Evolutionary conservation across 805 yeast genomes (phyloP), one percentile per base, ranked within the genome.

Genomic region (Wickerhamomyces strasburgensis): DNA sequence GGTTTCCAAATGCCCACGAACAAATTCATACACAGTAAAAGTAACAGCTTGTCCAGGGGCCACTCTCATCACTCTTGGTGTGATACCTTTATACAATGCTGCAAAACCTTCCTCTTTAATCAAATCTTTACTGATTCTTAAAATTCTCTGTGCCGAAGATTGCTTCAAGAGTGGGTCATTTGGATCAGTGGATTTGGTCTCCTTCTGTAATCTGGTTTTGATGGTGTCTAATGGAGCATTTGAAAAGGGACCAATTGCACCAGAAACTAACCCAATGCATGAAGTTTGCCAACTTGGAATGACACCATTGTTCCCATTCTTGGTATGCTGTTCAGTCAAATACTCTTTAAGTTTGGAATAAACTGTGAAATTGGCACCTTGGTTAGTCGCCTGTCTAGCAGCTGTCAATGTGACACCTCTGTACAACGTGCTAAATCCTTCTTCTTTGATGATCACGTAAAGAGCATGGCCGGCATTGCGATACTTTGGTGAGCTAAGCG

Each of bases 21-120:
- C 84, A 57, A 72, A 82, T 67, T 90, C 98, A 64, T 90, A 90
- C 30, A 93, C 96, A 6, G 98, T 93, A 68, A 90, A 90, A 14
- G 97, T 93, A 39, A 90, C 98, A 38, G 98, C 97, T 67, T 90
- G 98, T 44, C 98, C 98, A 17, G 98, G 97, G 10, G 98, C 98
- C 35, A 90, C 98, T 68, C 98, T 83, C 95, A 90, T 89, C 51
- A 90, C 90, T 69, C 98, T 82, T 52, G 98, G 98, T 17, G 97
- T 88, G 58, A 90, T 90, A 67, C 98, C 98, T 60, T 90, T 86
- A 71, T 90, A 90, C 60, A 90, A 74, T 29, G 96, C 94, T 37
- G 74, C 71, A 49, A 79, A 67, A 50, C 98, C 98, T 65, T 88
- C 96, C 68, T 87, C 95, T 58, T 78, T 80, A 49, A 89, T 68